These are phyloP conservation scores for Clarkia xantiana DNA, from an alignment of 345 rosid genomes.

Conservation along the genomic window DNA sequence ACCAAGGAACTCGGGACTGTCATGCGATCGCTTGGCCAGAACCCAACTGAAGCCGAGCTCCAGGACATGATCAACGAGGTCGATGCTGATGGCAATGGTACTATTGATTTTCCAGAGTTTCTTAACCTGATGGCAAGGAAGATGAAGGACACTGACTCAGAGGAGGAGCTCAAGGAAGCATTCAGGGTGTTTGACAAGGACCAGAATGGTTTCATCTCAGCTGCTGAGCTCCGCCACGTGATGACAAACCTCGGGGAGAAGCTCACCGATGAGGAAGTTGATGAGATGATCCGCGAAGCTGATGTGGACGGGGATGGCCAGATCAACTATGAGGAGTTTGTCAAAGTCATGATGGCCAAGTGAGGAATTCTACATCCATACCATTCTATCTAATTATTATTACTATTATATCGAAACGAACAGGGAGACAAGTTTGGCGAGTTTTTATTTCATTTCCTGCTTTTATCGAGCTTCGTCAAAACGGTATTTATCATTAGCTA, in stretches of 20 bases:
- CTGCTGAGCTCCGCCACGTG: conserved; percentile 48
- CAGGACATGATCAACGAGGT: conserved; percentile 49
- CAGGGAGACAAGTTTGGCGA: conserved; percentile 28
- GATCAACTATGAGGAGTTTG: conserved; percentile 46
- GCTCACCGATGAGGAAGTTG: conserved; percentile 46
- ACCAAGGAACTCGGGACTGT: conserved; percentile 52
- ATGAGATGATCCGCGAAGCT: conserved; percentile 48
- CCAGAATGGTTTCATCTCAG: conserved; percentile 45
- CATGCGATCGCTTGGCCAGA: conserved; percentile 43
- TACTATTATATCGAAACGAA: conserved; percentile 9
- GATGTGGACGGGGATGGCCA: conserved; percentile 49
- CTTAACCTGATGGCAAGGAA: conserved; percentile 43
- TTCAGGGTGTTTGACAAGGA: conserved; percentile 46
- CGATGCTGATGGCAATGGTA: conserved; percentile 47
- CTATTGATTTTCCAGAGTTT: conserved; percentile 41
- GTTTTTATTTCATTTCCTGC: conserved; percentile 16
- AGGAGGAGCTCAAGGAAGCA: conserved; percentile 48
- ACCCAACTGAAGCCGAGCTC: conserved; percentile 49
- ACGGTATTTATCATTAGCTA: too few relatives aligned
- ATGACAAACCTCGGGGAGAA: conserved; percentile 53
- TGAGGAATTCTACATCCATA: conserved; percentile 21
- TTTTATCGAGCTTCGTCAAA: conserved; percentile 4
- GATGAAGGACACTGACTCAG: conserved; percentile 49
- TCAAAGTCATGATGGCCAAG: conserved; percentile 53
- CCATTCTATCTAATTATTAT: conserved; percentile 11